A percentile compares a stretch with the other conserved stretches of the same genome.
Conservation (phyloP, 176 grass and related monocot species). For the Triticum monococcum region DNA sequence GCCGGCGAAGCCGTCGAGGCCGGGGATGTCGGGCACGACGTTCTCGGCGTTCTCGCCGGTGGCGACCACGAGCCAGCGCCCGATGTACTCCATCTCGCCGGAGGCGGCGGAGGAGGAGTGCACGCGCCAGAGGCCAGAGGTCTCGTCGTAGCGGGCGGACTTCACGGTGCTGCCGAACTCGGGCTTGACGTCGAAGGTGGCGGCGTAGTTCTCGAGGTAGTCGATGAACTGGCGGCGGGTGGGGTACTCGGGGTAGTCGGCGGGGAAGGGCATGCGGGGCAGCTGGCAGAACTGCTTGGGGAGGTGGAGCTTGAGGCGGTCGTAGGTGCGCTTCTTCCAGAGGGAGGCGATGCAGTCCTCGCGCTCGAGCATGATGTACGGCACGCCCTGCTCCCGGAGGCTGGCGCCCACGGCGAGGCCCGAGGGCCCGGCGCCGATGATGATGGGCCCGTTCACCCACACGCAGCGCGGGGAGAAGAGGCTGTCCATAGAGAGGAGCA, state of each 20-base stretch:
- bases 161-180: conserved; percentile 53
- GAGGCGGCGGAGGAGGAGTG: neutral
- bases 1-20: conserved; percentile 34
- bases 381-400: conserved; percentile 73
- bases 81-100: conserved; percentile 76
- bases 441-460: conserved; percentile 80
- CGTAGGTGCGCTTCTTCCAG: conserved; percentile 76
- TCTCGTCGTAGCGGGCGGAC: conserved; percentile 66
- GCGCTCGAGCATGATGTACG: conserved; percentile 62
- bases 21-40: conserved; percentile 54
- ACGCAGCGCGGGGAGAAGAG: conserved; percentile 46
- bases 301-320: conserved; percentile 82
- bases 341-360: conserved; percentile 75
- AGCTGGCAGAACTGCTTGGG: conserved; percentile 93
- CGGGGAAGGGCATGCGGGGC: conserved; percentile 65
- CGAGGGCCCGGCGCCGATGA: conserved; percentile 73
- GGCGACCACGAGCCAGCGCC: conserved; percentile 77
- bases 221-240: conserved; percentile 64
- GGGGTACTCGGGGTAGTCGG: conserved; percentile 72
- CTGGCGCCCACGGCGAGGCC: conserved; percentile 63
- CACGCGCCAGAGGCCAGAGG: conserved; percentile 68
- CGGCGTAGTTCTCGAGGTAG: conserved; percentile 66
- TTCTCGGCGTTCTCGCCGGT: conserved; percentile 82
- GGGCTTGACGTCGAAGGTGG: conserved; percentile 58
- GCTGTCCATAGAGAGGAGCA: conserved; percentile 31